These are phyloP conservation scores for Cordyceps cateniannulata DNA, from an alignment of 2,329 filamentous ascomycete genomes.

Conservation along the genomic window DNA sequence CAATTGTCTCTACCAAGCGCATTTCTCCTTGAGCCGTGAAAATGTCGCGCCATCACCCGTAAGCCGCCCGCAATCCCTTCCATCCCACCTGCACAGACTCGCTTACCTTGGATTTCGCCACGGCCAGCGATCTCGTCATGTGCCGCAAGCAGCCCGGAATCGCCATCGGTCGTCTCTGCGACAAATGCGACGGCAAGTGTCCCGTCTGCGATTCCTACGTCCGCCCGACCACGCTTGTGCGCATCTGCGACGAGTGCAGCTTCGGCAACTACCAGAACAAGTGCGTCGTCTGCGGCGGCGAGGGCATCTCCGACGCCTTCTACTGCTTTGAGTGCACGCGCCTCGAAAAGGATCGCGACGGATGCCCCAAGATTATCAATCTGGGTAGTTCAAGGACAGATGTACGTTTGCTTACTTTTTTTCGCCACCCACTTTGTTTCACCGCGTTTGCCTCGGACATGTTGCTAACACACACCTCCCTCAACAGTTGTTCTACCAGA, in stretches of 20 bases:
- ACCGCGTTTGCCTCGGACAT: neutral
- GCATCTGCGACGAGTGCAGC: slow-evolving; percentile 98
- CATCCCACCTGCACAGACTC: neutral
- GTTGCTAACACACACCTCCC: slow-evolving; percentile 1
- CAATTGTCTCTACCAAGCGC: neutral
- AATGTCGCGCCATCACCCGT: slow-evolving; percentile 95
- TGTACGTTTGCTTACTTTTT: slow-evolving; percentile 42
- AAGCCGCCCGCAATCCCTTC: slow-evolving; percentile 30
- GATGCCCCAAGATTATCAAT: slow-evolving; percentile 99
- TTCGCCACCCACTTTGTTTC: neutral
- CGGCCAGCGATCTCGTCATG: slow-evolving; percentile 84
- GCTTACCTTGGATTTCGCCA: neutral
- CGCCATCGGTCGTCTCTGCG: slow-evolving; percentile 95
- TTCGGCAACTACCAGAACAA: slow-evolving; percentile 99
- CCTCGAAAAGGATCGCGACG: slow-evolving; percentile 92
- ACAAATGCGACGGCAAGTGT: slow-evolving; percentile 99
- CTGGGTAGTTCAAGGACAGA: slow-evolving; percentile 92
- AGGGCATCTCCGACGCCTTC: slow-evolving; percentile 96
- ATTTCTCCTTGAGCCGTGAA: slow-evolving; percentile 19
- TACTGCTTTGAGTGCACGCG: slow-evolving; percentile 99
- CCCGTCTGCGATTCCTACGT: slow-evolving; percentile 99
- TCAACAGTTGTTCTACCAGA: slow-evolving; percentile 55
- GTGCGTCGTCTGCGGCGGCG: slow-evolving; percentile 96
- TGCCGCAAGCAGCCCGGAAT: slow-evolving; percentile 98
- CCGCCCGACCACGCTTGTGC: slow-evolving; percentile 90